Percentiles rank a stretch among this genome's conserved stretches.
Evolutionary conservation across 2,329 filamentous ascomycete species (phyloP).

Genomic region (Trichoderma sp.): DNA sequence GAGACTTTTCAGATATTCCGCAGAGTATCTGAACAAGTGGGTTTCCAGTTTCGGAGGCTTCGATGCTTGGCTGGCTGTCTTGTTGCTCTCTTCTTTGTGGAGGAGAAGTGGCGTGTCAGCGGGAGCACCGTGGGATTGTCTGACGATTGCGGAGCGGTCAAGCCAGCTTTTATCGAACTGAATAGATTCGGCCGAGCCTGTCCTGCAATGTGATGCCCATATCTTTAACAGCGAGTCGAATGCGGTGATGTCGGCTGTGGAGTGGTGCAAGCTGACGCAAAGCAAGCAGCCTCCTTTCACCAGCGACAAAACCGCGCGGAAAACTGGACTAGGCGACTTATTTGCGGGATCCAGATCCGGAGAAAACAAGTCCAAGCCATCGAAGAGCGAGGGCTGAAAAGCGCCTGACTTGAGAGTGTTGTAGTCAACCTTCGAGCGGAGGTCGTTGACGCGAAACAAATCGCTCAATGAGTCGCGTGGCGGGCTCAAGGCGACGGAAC

Average conservation of each 20-base stretch:
- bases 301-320: constrained; percentile 21
- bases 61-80: not conserved
- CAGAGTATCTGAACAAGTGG: constrained; percentile 3
- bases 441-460: constrained; percentile 5
- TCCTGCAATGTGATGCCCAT: constrained; percentile 21
- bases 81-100: not conserved
- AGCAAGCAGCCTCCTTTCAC: constrained; percentile 16
- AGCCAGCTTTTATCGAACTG: not conserved
- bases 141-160: constrained; percentile 11
- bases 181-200: constrained; percentile 2
- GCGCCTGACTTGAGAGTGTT: not conserved
- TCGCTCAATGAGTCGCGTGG: constrained; percentile 8
- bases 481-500: constrained; percentile 9
- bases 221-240: constrained; percentile 19
- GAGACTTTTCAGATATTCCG: not conserved
- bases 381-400: constrained; percentile 1
- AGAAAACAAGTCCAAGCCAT: not conserved
- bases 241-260: constrained; percentile 15
- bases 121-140: not conserved
- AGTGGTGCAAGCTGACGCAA: constrained; percentile 6
- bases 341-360: not conserved
- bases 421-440: not conserved
- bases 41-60: constrained; percentile 3
- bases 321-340: not conserved
- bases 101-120: constrained; percentile 10